Conservation (phyloP, 208 protist species). For the Jaenimonas drosophilae region DNA sequence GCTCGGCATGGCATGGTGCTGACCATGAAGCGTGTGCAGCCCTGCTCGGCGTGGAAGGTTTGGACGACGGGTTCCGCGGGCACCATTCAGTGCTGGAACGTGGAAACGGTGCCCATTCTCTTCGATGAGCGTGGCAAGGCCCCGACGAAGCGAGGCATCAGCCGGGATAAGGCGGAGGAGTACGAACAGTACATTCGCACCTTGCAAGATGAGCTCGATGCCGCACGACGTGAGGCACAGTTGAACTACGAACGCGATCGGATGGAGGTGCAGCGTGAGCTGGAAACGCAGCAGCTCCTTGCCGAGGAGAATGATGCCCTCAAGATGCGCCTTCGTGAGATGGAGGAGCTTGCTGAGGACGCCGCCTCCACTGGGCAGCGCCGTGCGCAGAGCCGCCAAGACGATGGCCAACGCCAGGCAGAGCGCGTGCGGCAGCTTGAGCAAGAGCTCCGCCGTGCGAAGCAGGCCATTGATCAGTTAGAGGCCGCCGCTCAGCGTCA, state of each 20-base stretch:
- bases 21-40: conserved; percentile 49
- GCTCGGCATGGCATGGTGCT: conserved; percentile 25
- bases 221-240: conserved; percentile 6
- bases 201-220: conserved; percentile 14
- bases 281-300: conserved; percentile 16
- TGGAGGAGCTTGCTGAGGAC: neutral
- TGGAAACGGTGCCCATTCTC: conserved; percentile 58
- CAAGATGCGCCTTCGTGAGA: conserved; percentile 2
- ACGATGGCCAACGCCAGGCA: no score
- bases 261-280: conserved; percentile 15
- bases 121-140: conserved; percentile 16
- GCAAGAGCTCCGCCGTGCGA: neutral
- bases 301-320: conserved; percentile 19
- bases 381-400: neutral
- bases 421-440: neutral
- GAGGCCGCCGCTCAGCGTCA: neutral
- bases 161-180: conserved; percentile 1
- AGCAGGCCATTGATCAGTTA: neutral
- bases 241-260: conserved; percentile 14
- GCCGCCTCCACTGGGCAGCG: neutral
- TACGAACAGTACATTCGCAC: conserved; percentile 11
- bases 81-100: conserved; percentile 79
- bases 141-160: neutral
- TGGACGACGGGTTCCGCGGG: conserved; percentile 60
- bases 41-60: conserved; percentile 47